Evolutionary conservation across 2,329 filamentous ascomycete species (phyloP).

Genomic region (Chrysoporthe deuterocubensis): DNA sequence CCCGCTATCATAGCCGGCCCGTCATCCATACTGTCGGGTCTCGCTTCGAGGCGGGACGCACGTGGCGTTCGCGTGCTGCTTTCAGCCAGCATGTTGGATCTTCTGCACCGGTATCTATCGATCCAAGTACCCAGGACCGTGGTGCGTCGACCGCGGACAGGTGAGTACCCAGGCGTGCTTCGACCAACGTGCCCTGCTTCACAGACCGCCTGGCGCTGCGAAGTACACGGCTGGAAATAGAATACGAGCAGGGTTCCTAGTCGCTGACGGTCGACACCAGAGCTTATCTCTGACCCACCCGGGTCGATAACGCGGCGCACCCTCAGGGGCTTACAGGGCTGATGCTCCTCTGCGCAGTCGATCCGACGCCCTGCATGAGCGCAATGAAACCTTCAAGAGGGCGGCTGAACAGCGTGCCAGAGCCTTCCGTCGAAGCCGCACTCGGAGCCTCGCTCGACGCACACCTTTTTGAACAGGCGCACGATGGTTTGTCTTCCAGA

Average conservation of each 20-base stretch:
- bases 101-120: not conserved
- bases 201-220: too few relatives aligned
- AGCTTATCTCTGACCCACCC: not conserved
- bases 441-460: not conserved
- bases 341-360: not conserved
- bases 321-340: not conserved
- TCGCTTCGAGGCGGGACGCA: not conserved
- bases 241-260: too few relatives aligned
- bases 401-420: not conserved
- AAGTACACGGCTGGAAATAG: too few relatives aligned
- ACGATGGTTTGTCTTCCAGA: not conserved
- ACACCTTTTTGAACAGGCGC: not conserved
- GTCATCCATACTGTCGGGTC: conserved; percentile 1
- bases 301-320: not conserved
- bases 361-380: conserved; percentile 4
- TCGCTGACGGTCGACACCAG: not conserved
- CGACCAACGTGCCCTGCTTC: too few relatives aligned
- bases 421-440: not conserved
- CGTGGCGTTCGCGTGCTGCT: not conserved
- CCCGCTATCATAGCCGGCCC: not conserved
- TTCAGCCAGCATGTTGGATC: not conserved
- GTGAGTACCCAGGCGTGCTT: too few relatives aligned
- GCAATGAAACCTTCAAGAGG: not conserved
- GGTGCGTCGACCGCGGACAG: too few relatives aligned
- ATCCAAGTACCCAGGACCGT: not conserved